Evolutionary conservation across 257 asterid genomes (phyloP), one percentile per base, ranked within the genome.

Genomic region (Osmanthus fragrans): DNA sequence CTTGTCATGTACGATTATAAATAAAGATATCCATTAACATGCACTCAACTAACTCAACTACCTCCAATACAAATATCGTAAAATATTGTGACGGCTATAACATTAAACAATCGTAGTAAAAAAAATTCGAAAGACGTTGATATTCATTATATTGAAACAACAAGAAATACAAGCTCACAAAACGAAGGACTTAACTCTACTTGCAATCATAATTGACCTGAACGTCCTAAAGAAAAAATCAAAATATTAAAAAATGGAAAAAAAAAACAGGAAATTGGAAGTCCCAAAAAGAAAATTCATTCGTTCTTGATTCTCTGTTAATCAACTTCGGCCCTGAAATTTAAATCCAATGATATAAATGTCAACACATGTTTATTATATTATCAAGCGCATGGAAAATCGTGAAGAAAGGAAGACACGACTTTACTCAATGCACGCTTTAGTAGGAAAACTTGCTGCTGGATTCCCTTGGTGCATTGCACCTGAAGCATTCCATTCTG

Each of bases 401-500:
- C 66, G 66, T 8, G 30, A 4, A 56, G 10, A 63, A 25, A 9
- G 7, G 7, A 60, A 60, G 32, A 3, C 13, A 63, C 69, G 69
- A 25, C 39, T 21, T 82, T 90, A 79, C 92, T 92, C 51, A 87
- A 82, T 76, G 84, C 84, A 85, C 69, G 69, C 69, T 63, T 78
- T 79, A 87, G 77, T 76, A 91, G 3, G 86, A 65, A 66, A 91
- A 85, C 82, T 86, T 88, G 96, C 87, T 82, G 76, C 89, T 82
- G 40, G 88, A 83, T 76, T 95, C 98, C 81, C 96, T 90, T 0
- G 99, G 98, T 69, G 98, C 99, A 77, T 86, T 95, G 99, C 99
- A 95, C 90, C 94, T 85, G 92, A 86, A 95, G 84, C 99, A 95
- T 80, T 95, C 98, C 91, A 90, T 91, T 86, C 99, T 85, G 82